Evolutionary conservation across 106 monocot species (phyloP), one percentile per base, ranked within the genome.

Genomic region (Dioscorea alata): DNA sequence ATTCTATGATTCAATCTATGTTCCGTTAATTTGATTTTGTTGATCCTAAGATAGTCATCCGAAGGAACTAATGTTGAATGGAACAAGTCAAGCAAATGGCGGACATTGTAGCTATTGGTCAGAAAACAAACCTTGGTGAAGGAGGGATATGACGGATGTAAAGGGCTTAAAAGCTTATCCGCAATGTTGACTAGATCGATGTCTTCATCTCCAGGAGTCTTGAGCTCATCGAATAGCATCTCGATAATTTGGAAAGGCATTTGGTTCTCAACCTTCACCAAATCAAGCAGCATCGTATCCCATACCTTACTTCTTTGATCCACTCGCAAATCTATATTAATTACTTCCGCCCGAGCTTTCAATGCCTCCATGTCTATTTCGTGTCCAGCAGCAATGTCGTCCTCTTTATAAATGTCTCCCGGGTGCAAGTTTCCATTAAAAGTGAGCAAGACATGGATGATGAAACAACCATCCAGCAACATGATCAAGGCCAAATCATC

Each of bases 391-490:
- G n/a, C 12, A 4, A 4, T 56, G 18, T 56, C 12, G 2, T 56
- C 54, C 54, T 18, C 54, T 6, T 67, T 23, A 1, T 1, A n/a
- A n/a, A n/a, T n/a, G n/a, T n/a, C n/a, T n/a, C n/a, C 10, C 12
- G 4, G n/a, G n/a, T n/a, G 15, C 24, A 0, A 5, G 13, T 22
- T 21, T n/a, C 10, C 23, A 59, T 22, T 23, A 10, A 0, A 67
- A 17, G 13, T 13, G 8, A 56, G 28, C 28, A 28, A 28, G 28
- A 28, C 28, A 28, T 28, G 28, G 28, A 28, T 28, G 28, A 28
- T 28, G 70, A 80, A 80, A 59, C 74, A 80, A 6, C 74, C 74
- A 32, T 80, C 80, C 7, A 80, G 57, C 21, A 79, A n/a, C 28
- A 79, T 13, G 69, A 79, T 69, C 64, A 69, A 73, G 4, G 63